A percentile compares a stretch with the other conserved stretches of the same genome.
These are phyloP conservation scores for Neodidymelliopsis sp. DNA, from an alignment of 2,329 filamentous ascomycete species.

Conservation along the genomic window DNA sequence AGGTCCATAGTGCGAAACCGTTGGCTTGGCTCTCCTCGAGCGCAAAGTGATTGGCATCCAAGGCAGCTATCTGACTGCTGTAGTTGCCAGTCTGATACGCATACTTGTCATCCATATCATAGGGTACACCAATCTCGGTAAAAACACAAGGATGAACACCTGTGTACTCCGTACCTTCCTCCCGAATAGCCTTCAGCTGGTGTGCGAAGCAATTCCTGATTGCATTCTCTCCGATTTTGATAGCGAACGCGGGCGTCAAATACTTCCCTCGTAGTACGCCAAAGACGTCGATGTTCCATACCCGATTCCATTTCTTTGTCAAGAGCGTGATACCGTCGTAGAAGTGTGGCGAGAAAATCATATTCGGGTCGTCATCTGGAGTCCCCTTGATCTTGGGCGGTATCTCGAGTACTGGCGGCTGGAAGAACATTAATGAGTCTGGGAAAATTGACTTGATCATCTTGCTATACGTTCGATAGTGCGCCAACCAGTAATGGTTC, in stretches of 20 bases:
- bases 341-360: slow-evolving; percentile 94
- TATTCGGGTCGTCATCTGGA: slow-evolving; percentile 82
- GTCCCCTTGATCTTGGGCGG: slow-evolving; percentile 89
- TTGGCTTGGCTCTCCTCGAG: slow-evolving; percentile 84
- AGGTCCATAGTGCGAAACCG: slow-evolving; percentile 90
- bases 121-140: slow-evolving; percentile 96
- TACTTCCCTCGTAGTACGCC: slow-evolving; percentile 91
- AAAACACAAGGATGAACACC: slow-evolving; percentile 88
- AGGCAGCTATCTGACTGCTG: slow-evolving; percentile 85
- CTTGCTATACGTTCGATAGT: slow-evolving; percentile 78
- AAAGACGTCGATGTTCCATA: slow-evolving; percentile 96
- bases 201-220: slow-evolving; percentile 93
- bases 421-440: slow-evolving; percentile 85
- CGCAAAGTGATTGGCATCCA: slow-evolving; percentile 96
- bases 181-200: slow-evolving; percentile 80
- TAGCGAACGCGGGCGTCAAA: slow-evolving; percentile 84
- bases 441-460: slow-evolving; percentile 79
- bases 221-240: slow-evolving; percentile 90
- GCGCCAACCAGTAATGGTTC: slow-evolving; percentile 88
- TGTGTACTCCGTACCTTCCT: slow-evolving; percentile 88
- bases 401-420: slow-evolving; percentile 90
- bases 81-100: slow-evolving; percentile 97
- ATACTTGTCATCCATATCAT: slow-evolving; percentile 97
- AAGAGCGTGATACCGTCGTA: slow-evolving; percentile 97
- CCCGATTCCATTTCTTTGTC: slow-evolving; percentile 98